phyloP scores from a whole-genome alignment of 164 flowering plant species.

The Magnolia changhungtana region DNA sequence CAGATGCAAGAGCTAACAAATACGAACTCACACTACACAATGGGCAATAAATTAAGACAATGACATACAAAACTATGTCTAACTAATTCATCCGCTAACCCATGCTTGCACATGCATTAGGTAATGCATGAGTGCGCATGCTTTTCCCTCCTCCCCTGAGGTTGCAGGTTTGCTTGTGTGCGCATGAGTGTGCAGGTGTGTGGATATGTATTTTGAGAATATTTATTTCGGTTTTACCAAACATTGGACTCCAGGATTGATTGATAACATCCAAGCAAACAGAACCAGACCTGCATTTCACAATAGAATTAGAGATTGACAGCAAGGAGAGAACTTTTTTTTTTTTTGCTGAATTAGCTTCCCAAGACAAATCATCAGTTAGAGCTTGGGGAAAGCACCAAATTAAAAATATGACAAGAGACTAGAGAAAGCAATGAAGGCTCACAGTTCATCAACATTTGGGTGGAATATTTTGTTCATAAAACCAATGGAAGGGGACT shows the following conservation, averaged over 20 bases:
- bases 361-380: neutral
- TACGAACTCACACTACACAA: neutral
- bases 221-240: constrained; percentile 44
- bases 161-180: neutral
- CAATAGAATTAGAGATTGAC: neutral
- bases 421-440: neutral
- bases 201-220: neutral
- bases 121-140: neutral
- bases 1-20: neutral
- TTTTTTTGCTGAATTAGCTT: no score
- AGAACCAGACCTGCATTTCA: constrained; percentile 80
- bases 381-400: neutral
- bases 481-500: constrained; percentile 93
- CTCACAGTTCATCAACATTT: constrained; percentile 93
- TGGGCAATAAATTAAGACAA: neutral
- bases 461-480: constrained; percentile 94
- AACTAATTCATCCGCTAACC: neutral
- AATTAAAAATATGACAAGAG: neutral
- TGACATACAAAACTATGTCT: no score
- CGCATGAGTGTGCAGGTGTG: neutral
- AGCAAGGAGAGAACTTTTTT: neutral
- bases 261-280: constrained; percentile 98
- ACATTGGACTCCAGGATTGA: constrained; percentile 99
- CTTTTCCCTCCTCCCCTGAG: neutral
- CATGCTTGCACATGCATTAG: neutral